These are phyloP conservation scores for Plectranthus barbatus DNA, from an alignment of 257 asterid species.

Conservation along the genomic window DNA sequence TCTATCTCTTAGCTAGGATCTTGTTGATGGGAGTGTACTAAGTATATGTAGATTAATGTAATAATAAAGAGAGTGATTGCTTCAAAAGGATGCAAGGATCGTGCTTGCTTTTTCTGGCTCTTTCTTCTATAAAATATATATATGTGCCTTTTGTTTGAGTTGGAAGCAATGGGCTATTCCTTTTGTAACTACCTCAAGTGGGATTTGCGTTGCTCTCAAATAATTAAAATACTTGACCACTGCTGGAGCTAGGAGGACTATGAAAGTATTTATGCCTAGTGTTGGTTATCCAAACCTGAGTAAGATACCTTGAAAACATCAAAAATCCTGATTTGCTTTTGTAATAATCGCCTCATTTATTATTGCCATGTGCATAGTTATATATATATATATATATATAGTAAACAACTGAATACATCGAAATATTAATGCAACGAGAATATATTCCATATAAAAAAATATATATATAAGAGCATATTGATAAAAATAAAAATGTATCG, in stretches of 20 bases:
- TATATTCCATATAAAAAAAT: too few species aligned
- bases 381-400: too few species aligned
- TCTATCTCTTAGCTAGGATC: not conserved
- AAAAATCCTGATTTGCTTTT: not conserved
- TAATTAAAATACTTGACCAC: too few species aligned
- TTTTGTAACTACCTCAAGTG: constrained; percentile 26
- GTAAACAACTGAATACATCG: too few species aligned
- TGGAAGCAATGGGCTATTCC: constrained; percentile 61
- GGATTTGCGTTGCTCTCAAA: constrained; percentile 33
- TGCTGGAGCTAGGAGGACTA: too few species aligned
- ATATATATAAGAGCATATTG: too few species aligned
- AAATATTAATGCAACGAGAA: too few species aligned
- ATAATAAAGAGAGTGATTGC: constrained; percentile 38
- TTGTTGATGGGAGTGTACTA: not conserved
- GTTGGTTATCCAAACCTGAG: not conserved
- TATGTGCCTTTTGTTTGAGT: constrained; percentile 36
- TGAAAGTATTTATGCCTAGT: too few species aligned
- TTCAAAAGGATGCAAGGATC: constrained; percentile 50
- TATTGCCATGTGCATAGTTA: not conserved
- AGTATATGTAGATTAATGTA: constrained; percentile 2
- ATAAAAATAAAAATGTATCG: not conserved
- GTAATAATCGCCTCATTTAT: not conserved
- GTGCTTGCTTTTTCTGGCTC: constrained; percentile 10
- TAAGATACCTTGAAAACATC: not conserved
- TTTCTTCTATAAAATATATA: not conserved